Evolutionary conservation across 345 rosid species (phyloP).

Genomic region (Euphorbia peplus): DNA sequence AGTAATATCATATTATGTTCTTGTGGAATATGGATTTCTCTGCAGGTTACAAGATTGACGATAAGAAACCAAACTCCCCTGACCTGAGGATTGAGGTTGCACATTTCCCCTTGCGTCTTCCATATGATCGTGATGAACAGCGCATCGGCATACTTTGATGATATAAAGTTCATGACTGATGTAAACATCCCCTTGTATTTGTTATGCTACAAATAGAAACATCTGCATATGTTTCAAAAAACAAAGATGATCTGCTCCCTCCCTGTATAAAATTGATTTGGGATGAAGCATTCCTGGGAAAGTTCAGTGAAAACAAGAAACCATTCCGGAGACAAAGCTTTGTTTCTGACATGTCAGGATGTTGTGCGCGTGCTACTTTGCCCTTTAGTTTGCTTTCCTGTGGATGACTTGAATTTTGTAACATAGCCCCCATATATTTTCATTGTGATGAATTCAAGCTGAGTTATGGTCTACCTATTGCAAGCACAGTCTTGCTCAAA

Average conservation of each 20-base stretch:
- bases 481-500: no score
- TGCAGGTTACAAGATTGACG: constrained; percentile 58
- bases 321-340: background rate
- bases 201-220: background rate
- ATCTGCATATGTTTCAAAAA: background rate
- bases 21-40: constrained; percentile 9
- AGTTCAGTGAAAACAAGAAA: background rate
- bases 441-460: background rate
- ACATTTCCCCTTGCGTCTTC: constrained; percentile 45
- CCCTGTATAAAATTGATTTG: background rate
- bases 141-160: background rate
- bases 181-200: constrained; percentile 2
- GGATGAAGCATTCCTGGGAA: background rate
- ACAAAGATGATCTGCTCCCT: background rate
- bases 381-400: no score
- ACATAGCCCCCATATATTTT: background rate
- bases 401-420: background rate
- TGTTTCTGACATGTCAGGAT: background rate
- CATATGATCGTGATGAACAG: constrained; percentile 25
- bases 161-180: constrained; percentile 7
- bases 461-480: background rate
- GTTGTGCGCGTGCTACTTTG: background rate
- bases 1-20: constrained; percentile 4
- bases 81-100: constrained; percentile 42
- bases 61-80: constrained; percentile 43